These are phyloP conservation scores for Saccharomycopsis sp. DNA, from an alignment of 805 yeast species.

Conservation along the genomic window DNA sequence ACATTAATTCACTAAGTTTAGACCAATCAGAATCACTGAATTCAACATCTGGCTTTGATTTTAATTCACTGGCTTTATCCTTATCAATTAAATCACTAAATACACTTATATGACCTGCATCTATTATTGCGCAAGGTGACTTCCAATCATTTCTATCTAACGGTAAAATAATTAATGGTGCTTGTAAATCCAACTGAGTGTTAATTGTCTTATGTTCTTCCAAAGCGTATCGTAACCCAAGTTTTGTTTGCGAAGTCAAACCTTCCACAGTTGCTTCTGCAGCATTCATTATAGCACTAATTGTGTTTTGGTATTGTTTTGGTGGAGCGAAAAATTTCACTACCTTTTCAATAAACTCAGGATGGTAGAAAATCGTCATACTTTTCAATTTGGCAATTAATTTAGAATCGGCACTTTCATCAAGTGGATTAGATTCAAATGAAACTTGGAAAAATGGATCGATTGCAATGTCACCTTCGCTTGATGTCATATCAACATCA, in stretches of 20 bases:
- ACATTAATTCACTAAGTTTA: conserved; percentile 70
- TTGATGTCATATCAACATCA: conserved; percentile 19
- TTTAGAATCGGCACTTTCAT: conserved; percentile 74
- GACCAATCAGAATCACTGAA: conserved; percentile 70
- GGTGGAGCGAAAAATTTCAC: conserved; percentile 81
- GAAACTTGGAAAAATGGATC: conserved; percentile 76
- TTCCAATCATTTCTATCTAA: conserved; percentile 70
- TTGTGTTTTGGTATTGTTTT: conserved; percentile 74
- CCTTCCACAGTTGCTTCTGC: conserved; percentile 95
- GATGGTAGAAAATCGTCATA: conserved; percentile 85
- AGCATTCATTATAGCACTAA: conserved; percentile 85
- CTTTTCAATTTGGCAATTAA: conserved; percentile 70
- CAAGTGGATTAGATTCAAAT: conserved; percentile 83
- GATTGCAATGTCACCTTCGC: not conserved
- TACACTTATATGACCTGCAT: conserved; percentile 92
- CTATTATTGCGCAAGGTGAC: conserved; percentile 85
- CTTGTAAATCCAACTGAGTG: conserved; percentile 81
- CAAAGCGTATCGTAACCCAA: conserved; percentile 87
- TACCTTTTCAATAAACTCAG: conserved; percentile 72
- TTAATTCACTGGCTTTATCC: conserved; percentile 58
- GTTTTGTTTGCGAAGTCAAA: conserved; percentile 77
- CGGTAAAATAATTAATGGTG: conserved; percentile 86
- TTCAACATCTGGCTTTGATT: conserved; percentile 42
- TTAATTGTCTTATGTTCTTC: conserved; percentile 91
- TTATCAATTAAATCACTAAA: conserved; percentile 73